Evolutionary conservation across 2,329 filamentous ascomycete genomes (phyloP).

Genomic region (Colletotrichum chlorophyti): DNA sequence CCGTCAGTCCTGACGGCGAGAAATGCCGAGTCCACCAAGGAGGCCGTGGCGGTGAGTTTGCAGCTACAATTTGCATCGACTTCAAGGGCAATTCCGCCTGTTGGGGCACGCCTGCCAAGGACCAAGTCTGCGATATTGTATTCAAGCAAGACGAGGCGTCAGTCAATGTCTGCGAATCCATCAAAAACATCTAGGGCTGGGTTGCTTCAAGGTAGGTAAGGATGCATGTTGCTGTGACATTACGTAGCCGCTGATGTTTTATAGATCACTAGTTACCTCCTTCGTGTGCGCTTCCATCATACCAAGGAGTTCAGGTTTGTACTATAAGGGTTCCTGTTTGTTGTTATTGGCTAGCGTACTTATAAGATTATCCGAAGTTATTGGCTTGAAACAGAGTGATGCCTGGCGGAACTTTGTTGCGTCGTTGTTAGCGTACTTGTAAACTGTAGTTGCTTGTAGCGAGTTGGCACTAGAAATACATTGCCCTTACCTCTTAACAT

Average conservation of each 20-base stretch:
- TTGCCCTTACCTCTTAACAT: no score
- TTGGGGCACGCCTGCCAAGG: neutral
- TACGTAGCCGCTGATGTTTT: neutral
- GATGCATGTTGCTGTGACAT: neutral
- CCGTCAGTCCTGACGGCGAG: neutral
- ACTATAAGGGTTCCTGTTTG: no score
- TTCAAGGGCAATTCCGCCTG: constrained; percentile 4
- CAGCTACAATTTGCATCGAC: constrained; percentile 8
- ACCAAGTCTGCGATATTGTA: constrained; percentile 10
- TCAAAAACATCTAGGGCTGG: constrained; percentile 11
- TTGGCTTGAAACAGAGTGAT: no score
- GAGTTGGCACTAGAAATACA: no score
- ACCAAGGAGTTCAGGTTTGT: no score
- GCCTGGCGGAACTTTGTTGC: no score
- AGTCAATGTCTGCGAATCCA: neutral
- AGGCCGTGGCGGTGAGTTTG: constrained; percentile 4
- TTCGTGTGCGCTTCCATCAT: no score
- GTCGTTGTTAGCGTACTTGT: no score
- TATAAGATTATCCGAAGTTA: no score
- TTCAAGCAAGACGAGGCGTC: constrained; percentile 2
- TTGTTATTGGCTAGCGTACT: no score
- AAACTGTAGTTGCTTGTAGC: no score
- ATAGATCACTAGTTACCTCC: no score
- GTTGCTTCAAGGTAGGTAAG: constrained; percentile 6
- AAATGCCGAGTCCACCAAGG: constrained; percentile 11